These are phyloP conservation scores for Penicillium tannophilum DNA, from an alignment of 495 filamentous ascomycete genomes.

Conservation along the genomic window DNA sequence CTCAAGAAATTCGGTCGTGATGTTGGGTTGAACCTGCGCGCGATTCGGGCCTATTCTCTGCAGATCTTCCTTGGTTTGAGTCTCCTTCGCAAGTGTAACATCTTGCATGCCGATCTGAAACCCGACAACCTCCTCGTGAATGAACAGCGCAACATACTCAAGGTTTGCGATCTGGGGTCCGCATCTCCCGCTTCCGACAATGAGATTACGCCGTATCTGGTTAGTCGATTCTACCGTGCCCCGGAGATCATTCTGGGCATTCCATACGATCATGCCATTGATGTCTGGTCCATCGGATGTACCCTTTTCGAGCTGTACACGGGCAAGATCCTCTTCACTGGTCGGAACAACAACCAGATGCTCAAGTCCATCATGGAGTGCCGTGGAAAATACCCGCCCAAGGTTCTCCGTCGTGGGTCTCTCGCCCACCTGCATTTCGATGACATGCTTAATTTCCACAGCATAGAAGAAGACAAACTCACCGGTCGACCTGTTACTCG, in stretches of 20 bases:
- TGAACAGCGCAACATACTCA: slow-evolving; percentile 79
- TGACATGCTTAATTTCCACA: slow-evolving; percentile 81
- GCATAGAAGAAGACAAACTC: slow-evolving; percentile 80
- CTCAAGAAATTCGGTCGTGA: slow-evolving; percentile 95
- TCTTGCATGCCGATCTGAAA: slow-evolving; percentile 94
- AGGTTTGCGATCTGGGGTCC: slow-evolving; percentile 94
- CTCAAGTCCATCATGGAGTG: slow-evolving; percentile 93
- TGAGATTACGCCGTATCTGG: slow-evolving; percentile 89
- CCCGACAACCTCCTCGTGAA: slow-evolving; percentile 96
- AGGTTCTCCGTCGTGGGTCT: slow-evolving; percentile 78
- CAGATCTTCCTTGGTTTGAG: slow-evolving; percentile 91
- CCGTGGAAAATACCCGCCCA: slow-evolving; percentile 86
- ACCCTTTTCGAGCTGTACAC: slow-evolving; percentile 97
- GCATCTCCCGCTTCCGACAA: slow-evolving; percentile 87
- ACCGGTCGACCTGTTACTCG: slow-evolving; percentile 77
- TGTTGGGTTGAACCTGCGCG: slow-evolving; percentile 83
- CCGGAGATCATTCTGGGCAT: slow-evolving; percentile 97
- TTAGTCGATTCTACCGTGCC: slow-evolving; percentile 95
- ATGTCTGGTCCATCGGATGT: slow-evolving; percentile 97
- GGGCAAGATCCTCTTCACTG: slow-evolving; percentile 94
- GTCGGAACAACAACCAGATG: slow-evolving; percentile 97
- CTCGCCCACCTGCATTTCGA: slow-evolving; percentile 81
- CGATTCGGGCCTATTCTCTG: slow-evolving; percentile 84
- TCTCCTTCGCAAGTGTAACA: slow-evolving; percentile 85
- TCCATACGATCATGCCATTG: slow-evolving; percentile 89